Evolutionary conservation across 768 basidiomycete genomes (phyloP), one percentile per base, ranked within the genome.

Genomic region (Paxillus ammoniavirescens): DNA sequence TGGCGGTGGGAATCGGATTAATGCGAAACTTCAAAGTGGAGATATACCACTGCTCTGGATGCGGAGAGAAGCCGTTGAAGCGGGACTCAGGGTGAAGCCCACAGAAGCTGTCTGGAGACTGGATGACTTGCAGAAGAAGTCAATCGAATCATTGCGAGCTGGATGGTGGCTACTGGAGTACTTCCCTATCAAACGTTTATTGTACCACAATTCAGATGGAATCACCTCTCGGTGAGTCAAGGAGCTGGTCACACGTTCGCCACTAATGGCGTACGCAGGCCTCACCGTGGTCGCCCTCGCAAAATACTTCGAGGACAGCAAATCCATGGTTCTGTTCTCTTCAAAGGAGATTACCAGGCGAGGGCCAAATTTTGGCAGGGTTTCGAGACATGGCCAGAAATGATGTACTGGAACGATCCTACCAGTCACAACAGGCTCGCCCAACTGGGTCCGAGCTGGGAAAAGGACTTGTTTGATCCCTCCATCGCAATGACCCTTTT

Each of bases 11-110:
- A 54, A 54, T 38, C 35, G 54, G n/a, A 43, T 47, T 10, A 55
- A 62, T 23, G 21, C 38, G 8, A 54, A 49, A 9, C 45, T 49
- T 28, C 47, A 55, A 13, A 45, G 53, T 7, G 57, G 60, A 15
- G 57, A 52, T 7, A 50, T 60, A 28, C 54, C 65, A 8, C 44
- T 65, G 8, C 26, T 61, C 3, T 68, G 67, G 67, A 68, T 68
- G 67, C 52, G 59, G 42, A 60, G 53, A 23, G 61, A 68, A 53
- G 67, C 67, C 5, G 17, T 49, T 0, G 38, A 35, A 6, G 60
- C 59, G 5, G 67, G 66, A 2, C 56, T 68, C 10, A 50, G 36
- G 8, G 49, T 68, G 17, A 52, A 52, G 15, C 47, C 54, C 8
- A 54, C 42, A 9, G 54, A 55, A 35, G 42, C 42, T 12, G 28